A percentile compares a stretch with the other conserved stretches of the same genome.
Conservation (phyloP, 2,329 filamentous ascomycete genomes). For the Pseudocercospora crystallina region DNA sequence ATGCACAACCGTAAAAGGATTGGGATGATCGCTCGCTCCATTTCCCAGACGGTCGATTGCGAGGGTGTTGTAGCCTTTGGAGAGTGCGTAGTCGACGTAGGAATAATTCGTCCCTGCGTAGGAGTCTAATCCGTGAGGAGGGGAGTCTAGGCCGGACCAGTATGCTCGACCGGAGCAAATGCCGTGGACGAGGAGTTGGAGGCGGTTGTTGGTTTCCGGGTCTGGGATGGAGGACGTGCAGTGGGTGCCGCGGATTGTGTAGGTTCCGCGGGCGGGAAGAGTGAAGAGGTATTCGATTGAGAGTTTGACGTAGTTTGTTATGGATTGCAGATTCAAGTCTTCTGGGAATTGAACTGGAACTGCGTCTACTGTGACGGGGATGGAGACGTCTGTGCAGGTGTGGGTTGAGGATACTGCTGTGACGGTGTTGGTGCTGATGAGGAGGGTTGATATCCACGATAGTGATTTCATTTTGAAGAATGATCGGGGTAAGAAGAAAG, state of each 20-base stretch:
- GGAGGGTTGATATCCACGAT: too few species aligned
- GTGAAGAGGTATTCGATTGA: neutral
- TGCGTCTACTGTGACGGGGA: too few species aligned
- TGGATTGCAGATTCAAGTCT: neutral
- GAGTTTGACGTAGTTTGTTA: neutral
- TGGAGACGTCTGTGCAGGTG: too few species aligned
- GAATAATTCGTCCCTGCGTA: slow-evolving; percentile 15
- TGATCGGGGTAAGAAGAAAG: too few species aligned
- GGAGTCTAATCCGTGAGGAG: neutral
- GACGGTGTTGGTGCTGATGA: too few species aligned
- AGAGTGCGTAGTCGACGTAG: slow-evolving; percentile 15
- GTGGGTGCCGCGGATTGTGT: slow-evolving; percentile 4
- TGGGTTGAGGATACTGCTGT: too few species aligned
- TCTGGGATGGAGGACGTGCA: neutral
- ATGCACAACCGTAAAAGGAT: slow-evolving; percentile 12
- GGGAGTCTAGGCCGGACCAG: slow-evolving; percentile 7
- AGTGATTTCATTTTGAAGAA: too few species aligned
- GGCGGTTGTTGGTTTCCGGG: slow-evolving; percentile 1
- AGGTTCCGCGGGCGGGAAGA: neutral
- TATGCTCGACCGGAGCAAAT: slow-evolving; percentile 15
- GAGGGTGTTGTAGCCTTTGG: slow-evolving; percentile 12
- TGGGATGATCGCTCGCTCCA: slow-evolving; percentile 14
- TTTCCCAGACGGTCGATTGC: slow-evolving; percentile 15
- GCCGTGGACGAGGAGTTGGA: slow-evolving; percentile 11
- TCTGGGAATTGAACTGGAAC: neutral